Evolutionary conservation across 129 eudicot species (phyloP).

Genomic region (Heracleum sosnowskyi): DNA sequence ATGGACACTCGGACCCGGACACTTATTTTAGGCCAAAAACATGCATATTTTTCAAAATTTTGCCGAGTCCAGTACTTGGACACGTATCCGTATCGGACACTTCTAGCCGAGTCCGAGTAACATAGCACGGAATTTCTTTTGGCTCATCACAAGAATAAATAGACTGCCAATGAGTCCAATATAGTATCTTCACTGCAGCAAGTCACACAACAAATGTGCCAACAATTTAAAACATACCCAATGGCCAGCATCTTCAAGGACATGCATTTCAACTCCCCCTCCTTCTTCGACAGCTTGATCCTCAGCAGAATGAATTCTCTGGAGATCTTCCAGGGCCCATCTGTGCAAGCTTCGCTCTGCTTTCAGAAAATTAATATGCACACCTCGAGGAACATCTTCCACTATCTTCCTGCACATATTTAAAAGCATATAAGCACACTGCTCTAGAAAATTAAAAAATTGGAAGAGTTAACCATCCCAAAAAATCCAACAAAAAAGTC

Average conservation of each 20-base stretch:
- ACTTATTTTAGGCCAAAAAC: too few species aligned
- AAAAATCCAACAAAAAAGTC: not conserved
- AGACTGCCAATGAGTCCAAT: not conserved
- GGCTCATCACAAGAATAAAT: not conserved
- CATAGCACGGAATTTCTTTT: not conserved
- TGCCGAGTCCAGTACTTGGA: too few species aligned
- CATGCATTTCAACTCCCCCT: slow-evolving; percentile 97
- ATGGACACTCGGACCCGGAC: too few species aligned
- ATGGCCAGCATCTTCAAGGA: slow-evolving; percentile 95
- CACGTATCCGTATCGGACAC: too few species aligned
- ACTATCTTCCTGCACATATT: slow-evolving; percentile 57
- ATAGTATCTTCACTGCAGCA: not conserved
- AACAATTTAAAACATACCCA: slow-evolving; percentile 48
- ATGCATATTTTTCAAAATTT: too few species aligned
- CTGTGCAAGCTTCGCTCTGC: slow-evolving; percentile 95
- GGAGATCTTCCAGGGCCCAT: slow-evolving; percentile 96
- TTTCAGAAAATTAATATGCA: slow-evolving; percentile 71
- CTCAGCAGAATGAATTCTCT: slow-evolving; percentile 87
- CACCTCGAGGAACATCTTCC: slow-evolving; percentile 94
- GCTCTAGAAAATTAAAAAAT: not conserved
- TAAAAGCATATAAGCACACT: not conserved
- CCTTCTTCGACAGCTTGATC: slow-evolving; percentile 90
- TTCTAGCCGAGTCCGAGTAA: too few species aligned
- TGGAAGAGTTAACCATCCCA: not conserved
- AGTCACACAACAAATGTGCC: not conserved